These are phyloP conservation scores for Cercospora brassicicola DNA, from an alignment of 2,329 filamentous ascomycete species.

Conservation along the genomic window DNA sequence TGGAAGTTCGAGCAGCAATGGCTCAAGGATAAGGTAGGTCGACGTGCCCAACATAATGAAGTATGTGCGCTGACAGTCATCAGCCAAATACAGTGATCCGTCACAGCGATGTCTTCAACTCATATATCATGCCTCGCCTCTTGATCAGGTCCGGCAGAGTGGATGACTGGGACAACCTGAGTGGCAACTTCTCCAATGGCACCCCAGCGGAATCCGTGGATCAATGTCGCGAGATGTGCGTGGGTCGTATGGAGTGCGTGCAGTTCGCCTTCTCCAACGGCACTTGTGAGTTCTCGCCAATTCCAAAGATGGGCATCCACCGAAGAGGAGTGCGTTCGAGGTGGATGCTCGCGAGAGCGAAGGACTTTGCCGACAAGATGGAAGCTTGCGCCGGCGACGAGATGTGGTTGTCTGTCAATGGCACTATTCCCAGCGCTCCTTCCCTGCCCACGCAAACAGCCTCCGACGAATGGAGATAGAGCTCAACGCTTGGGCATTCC, in stretches of 20 bases:
- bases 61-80: neutral
- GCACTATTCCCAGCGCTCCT: neutral
- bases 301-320: conserved; percentile 21
- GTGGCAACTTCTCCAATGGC: conserved; percentile 12
- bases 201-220: conserved; percentile 10
- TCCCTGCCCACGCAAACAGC: neutral
- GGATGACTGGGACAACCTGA: conserved; percentile 35
- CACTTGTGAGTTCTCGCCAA: conserved; percentile 17
- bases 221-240: conserved; percentile 18
- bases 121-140: conserved; percentile 31
- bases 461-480: neutral
- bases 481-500: too few species aligned
- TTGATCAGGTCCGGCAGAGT: conserved; percentile 21
- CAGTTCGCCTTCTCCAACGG: conserved; percentile 22
- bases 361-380: conserved; percentile 17
- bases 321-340: conserved; percentile 16
- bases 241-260: conserved; percentile 18
- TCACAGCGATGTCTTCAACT: conserved; percentile 32
- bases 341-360: conserved; percentile 24
- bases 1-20: conserved; percentile 36
- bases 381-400: conserved; percentile 15
- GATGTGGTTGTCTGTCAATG: conserved; percentile 10
- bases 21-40: conserved; percentile 22
- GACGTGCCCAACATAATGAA: too few species aligned
- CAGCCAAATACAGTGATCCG: conserved; percentile 17